Evolutionary conservation across 2,329 filamentous ascomycete species (phyloP), one percentile per base, ranked within the genome.

Genomic region (Hypoxylon sp.): DNA sequence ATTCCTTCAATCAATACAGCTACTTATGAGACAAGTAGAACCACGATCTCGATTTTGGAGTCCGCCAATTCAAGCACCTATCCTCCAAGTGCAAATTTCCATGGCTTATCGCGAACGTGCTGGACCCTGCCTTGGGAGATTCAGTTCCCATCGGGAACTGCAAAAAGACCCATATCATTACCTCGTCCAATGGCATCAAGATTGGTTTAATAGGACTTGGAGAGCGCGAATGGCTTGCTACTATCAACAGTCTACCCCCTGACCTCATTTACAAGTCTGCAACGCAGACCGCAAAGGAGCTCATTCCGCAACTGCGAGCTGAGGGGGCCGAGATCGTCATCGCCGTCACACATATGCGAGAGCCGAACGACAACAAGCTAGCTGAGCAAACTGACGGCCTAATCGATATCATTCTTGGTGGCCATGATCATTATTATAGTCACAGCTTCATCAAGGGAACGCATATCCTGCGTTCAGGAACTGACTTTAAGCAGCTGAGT

Each of bases 31-130:
- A 9, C 11, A 6, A 25, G 51, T 67, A 93, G 86, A 97, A 97
- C 76, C 94, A 97, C 77, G 94, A 97, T 76, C 88, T 97, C 57
- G 94, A 97, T 80, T 97, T 97, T 78, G 94, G 94, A 11, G 91
- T 96, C 41, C 84, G 86, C 59, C 93, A 97, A 76, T 94, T 94
- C 76, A 84, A 88, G 60, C 84, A 93, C 74, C 82, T 97, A 51
- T 84, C 90, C 3, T 82, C 83, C 32, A 89, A 93, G 75, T 96
- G 93, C 80, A 86, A 85, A 21, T 97, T 97, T 72, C 94, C 94
- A 2, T 97, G 94, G 94, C 86, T 97, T 1, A 85, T 96, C 14
- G 93, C 93, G 70, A 97, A 97, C 77, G 90, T 97, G 7, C 83
- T 96, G 25, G 94, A 97, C 78, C 92, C 92, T 0, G 92, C 90